Evolutionary conservation across 1,284 basidiomycete genomes (phyloP), one percentile per base, ranked within the genome.

Genomic region (Prillingera fragicola): DNA sequence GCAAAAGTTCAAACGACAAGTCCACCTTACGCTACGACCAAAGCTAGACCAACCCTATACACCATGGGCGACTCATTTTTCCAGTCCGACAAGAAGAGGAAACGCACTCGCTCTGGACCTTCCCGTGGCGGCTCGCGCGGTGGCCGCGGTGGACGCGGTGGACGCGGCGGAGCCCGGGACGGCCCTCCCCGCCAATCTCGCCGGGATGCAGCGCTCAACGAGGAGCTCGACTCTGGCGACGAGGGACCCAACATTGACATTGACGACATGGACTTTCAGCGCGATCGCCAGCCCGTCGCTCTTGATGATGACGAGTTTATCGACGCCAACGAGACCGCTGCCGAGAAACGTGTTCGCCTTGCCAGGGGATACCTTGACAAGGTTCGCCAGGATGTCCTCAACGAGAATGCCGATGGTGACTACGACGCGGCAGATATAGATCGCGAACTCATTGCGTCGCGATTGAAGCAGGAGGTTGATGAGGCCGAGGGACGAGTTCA

Each of bases 381-480:
- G 46, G 81, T 97, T 14, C 43, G 56, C 36, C 85, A 87, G 66
- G 81, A 85, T 51, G 77, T 77, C 15, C 70, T 87, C 33, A 60
- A 59, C 42, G 57, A 50, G 38, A 48, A 19, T 15, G 62, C 64
- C 38, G 86, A 87, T 24, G 85, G 83, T 24, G 87, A 90, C 50
- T 88, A 83, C 52, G 92, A 98, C 63, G 94, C 94, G 3, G 89
- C 87, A 0, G 89, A 92, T 55, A 82, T 94, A 37, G 92, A 97
- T 74, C 79, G 81, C 55, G 91, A 96, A 53, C 78, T 95, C 55
- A 88, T 98, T 51, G 87, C 88, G 33, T 79, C 89, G 14, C 76
- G 92, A 36, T 74, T 98, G 53, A 87, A 88, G 66, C 83, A 89
- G 66, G 90, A 94, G 72, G 87, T 91, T 15, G 67, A 67, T 41